Evolutionary conservation across 148 eudicot genomes (phyloP), one percentile per base, ranked within the genome.

Genomic region (Rhododendron molle): DNA sequence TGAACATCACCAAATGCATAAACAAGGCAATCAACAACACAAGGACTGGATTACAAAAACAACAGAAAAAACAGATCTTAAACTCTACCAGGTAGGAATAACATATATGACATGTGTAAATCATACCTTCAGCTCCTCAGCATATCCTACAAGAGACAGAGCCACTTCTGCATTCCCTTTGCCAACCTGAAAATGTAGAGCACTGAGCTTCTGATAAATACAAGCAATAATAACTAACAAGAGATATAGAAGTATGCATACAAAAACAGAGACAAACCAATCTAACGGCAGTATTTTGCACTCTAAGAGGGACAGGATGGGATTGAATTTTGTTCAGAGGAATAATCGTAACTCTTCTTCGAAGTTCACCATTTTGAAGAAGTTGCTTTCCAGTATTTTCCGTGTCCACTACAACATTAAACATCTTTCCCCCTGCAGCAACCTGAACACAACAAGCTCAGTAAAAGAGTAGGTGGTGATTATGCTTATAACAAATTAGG

Each of bases 351-450:
- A 95, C 98, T 90, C 99, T 92, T 91, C 95, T 90, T 80, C 92
- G 92, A n/a, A 97, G 95, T 52, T 93, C 91, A 9, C 99, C 99
- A 83, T 94, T 94, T 88, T 97, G 93, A 79, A 97, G 90, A 84
- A 97, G 96, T 76, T 93, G 98, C 83, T 97, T 97, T 77, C 98
- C 98, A 54, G 95, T 97, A 84, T 88, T 93, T 92, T 97, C 99
- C 62, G 95, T 90, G 89, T 95, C 98, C 30, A 97, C 98, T 47
- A 97, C 93, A 80, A 97, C 90, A 87, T 95, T 97, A 88, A 85
- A 97, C 89, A 95, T 87, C 87, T 91, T 94, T 38, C 99, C 98
- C 80, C 98, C 98, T 85, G 98, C 99, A 87, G 96, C 96, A 86
- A 95, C 98, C 99, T 97, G 93, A 65, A 91, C 83, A 85, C 4